These are phyloP conservation scores for Puccinia coronata DNA, from an alignment of 1,284 basidiomycete species.

Conservation along the genomic window DNA sequence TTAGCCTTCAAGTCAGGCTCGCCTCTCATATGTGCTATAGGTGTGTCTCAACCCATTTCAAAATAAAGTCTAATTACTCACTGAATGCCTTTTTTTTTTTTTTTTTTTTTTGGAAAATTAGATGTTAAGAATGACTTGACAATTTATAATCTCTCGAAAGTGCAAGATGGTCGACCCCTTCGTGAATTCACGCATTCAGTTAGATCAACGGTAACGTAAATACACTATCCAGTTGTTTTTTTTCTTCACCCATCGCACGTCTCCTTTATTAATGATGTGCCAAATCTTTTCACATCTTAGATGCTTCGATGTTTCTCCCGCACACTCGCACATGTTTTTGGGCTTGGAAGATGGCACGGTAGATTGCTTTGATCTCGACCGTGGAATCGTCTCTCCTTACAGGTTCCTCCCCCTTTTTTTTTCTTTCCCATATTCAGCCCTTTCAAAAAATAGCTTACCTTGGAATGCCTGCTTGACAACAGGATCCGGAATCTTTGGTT, in stretches of 20 bases:
- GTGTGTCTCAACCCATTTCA: constrained; percentile 58
- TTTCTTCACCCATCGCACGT: too few species aligned
- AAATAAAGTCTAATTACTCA: too few species aligned
- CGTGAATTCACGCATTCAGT: constrained; percentile 65
- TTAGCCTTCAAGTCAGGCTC: constrained; percentile 67
- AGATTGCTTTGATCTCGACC: constrained; percentile 60
- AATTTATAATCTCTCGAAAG: constrained; percentile 68
- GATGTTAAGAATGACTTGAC: constrained; percentile 70
- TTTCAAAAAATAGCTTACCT: constrained; percentile 4
- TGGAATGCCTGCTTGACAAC: too few species aligned
- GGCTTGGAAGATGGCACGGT: constrained; percentile 60
- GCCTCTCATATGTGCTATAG: constrained; percentile 68
- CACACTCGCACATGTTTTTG: constrained; percentile 72
- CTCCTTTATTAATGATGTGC: too few species aligned
- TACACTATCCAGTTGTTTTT: constrained; percentile 49
- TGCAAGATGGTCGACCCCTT: constrained; percentile 64
- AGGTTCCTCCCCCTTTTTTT: constrained; percentile 63
- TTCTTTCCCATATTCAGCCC: not conserved
- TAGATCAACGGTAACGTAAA: constrained; percentile 63
- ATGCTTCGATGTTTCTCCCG: constrained; percentile 68
- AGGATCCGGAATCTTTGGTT: constrained; percentile 74
- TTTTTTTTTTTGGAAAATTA: constrained; percentile 55
- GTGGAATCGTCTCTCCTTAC: constrained; percentile 56
- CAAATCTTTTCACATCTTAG: constrained; percentile 58
- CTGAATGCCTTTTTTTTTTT: not conserved